A percentile compares a stretch with the other conserved stretches of the same genome.
Evolutionary conservation across 257 asterid genomes (phyloP).

Genomic region (Rauvolfia tetraphylla): DNA sequence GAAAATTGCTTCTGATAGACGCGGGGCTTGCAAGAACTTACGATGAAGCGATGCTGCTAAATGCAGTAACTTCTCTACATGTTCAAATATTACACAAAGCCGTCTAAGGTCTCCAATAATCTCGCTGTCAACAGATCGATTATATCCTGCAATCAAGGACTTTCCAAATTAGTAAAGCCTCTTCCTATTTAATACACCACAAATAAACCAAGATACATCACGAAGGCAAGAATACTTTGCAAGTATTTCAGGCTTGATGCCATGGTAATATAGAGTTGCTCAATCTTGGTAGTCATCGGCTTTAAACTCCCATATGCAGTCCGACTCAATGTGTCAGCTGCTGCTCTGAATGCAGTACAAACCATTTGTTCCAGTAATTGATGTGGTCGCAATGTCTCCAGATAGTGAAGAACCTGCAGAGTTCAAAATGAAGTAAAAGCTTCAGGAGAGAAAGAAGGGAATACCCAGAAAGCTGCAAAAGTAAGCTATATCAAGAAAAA

Average conservation of each 20-base stretch:
- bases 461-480: not conserved
- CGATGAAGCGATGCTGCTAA: slow-evolving; percentile 78
- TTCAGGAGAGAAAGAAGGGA: not conserved
- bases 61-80: slow-evolving; percentile 65
- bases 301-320: slow-evolving; percentile 60
- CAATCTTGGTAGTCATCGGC: slow-evolving; percentile 67
- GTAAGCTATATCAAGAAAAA: not conserved
- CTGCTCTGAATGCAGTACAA: slow-evolving; percentile 80
- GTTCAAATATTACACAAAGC: slow-evolving; percentile 60
- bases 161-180: not conserved
- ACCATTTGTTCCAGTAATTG: slow-evolving; percentile 85
- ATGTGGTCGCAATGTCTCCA: slow-evolving; percentile 75
- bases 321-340: slow-evolving; percentile 73
- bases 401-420: slow-evolving; percentile 77
- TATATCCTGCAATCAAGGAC: slow-evolving; percentile 43
- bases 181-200: not conserved
- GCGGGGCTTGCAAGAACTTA: slow-evolving; percentile 70
- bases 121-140: slow-evolving; percentile 40
- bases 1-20: slow-evolving; percentile 63
- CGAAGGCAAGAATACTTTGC: slow-evolving; percentile 38
- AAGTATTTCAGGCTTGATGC: slow-evolving; percentile 57
- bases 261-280: slow-evolving; percentile 71
- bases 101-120: slow-evolving; percentile 57
- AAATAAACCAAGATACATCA: not conserved
- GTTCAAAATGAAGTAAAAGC: slow-evolving; percentile 17